A percentile compares a stretch with the other conserved stretches of the same genome.
Evolutionary conservation across 495 filamentous ascomycete genomes (phyloP).

Genomic region (Hypoxylon subgilvum): DNA sequence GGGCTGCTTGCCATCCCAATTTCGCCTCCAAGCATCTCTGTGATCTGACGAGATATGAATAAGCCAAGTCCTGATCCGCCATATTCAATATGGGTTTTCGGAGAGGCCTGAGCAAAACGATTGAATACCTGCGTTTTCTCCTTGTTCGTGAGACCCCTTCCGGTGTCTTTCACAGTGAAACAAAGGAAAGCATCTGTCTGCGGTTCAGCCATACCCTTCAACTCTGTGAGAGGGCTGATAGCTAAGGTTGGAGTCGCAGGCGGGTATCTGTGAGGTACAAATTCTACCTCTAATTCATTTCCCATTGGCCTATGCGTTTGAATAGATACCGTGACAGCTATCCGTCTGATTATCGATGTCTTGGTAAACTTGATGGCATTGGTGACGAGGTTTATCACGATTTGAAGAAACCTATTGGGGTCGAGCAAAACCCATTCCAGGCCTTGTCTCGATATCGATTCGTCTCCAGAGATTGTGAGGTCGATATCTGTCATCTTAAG

Average conservation of each 20-base stretch:
- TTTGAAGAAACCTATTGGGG: conserved; percentile 72
- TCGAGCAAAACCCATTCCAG: conserved; percentile 74
- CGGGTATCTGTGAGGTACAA: conserved; percentile 38
- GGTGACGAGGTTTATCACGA: conserved; percentile 72
- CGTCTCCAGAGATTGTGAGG: conserved; percentile 65
- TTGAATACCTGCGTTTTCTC: conserved; percentile 74
- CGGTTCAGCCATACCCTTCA: conserved; percentile 42
- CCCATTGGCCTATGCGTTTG: conserved; percentile 53
- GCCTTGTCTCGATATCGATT: conserved; percentile 58
- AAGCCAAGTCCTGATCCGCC: conserved; percentile 79
- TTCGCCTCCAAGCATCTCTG: conserved; percentile 76
- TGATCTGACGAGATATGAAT: conserved; percentile 74
- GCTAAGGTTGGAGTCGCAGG: conserved; percentile 1
- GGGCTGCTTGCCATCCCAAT: conserved; percentile 73
- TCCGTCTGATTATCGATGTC: conserved; percentile 53
- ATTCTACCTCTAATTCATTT: conserved; percentile 48
- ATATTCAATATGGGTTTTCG: conserved; percentile 74
- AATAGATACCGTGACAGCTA: conserved; percentile 65
- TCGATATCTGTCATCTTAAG: conserved; percentile 68
- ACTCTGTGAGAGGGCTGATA: conserved; percentile 40
- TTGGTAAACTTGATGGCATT: conserved; percentile 82
- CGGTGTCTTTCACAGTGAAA: conserved; percentile 76
- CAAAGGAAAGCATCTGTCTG: conserved; percentile 61
- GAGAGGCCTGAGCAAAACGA: conserved; percentile 77
- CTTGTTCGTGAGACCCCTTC: conserved; percentile 69